Evolutionary conservation across 345 rosid species (phyloP).

Genomic region (Odontarrhena argentea): DNA sequence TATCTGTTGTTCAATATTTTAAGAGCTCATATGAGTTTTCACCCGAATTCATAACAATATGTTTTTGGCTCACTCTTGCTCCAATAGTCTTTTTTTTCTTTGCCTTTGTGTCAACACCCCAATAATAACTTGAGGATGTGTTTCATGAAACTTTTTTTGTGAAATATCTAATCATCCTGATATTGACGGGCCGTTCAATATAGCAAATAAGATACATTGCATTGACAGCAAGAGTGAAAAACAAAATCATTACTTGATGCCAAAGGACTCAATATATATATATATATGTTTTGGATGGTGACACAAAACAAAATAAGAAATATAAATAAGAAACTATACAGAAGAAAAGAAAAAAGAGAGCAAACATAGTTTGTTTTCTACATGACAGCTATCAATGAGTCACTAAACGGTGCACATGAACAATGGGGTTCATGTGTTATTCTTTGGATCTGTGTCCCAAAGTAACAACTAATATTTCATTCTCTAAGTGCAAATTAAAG

Average conservation of each 20-base stretch:
- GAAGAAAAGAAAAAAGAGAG: constrained; percentile 26
- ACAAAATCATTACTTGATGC: neutral
- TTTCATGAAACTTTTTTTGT: constrained; percentile 2
- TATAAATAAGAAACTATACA: constrained; percentile 20
- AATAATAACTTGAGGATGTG: constrained; percentile 21
- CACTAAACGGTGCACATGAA: constrained; percentile 42
- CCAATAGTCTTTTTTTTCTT: too few relatives aligned
- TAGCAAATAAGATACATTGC: constrained; percentile 25
- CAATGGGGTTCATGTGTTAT: constrained; percentile 43
- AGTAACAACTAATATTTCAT: constrained; percentile 9
- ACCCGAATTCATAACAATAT: too few relatives aligned
- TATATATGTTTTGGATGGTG: constrained; percentile 28
- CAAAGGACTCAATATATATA: constrained; percentile 1
- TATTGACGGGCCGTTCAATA: constrained; percentile 24
- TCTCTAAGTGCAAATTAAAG: neutral
- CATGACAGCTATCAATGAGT: constrained; percentile 42
- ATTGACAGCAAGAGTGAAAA: constrained; percentile 9
- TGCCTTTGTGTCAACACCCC: too few relatives aligned
- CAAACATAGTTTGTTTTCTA: constrained; percentile 28
- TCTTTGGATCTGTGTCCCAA: constrained; percentile 35
- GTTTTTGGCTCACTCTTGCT: too few relatives aligned
- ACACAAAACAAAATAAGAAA: neutral
- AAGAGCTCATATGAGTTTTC: too few relatives aligned
- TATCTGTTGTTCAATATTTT: too few relatives aligned
- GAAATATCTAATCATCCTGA: constrained; percentile 20